Conservation (phyloP, 2,329 filamentous ascomycete genomes). For the Knoxdaviesia proteae region DNA sequence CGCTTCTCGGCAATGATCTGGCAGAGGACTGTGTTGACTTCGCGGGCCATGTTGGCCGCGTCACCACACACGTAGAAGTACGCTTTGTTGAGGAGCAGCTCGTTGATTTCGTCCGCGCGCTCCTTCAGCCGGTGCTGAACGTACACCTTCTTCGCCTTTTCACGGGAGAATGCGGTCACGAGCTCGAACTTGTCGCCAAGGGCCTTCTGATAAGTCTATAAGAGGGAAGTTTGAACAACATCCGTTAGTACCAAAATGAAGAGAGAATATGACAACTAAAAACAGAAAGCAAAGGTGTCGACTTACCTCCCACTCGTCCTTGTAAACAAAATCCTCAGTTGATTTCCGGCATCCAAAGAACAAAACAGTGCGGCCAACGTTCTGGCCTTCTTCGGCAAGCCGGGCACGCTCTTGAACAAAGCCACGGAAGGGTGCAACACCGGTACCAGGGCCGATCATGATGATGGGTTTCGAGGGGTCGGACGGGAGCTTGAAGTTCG, state of each 20-base stretch:
- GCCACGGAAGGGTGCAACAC: slow-evolving; percentile 86
- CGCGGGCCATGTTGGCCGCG: slow-evolving; percentile 88
- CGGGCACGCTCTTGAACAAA: slow-evolving; percentile 89
- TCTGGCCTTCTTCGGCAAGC: slow-evolving; percentile 57
- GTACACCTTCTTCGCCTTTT: slow-evolving; percentile 74
- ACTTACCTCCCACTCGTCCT: slow-evolving; percentile 79
- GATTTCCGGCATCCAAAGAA: slow-evolving; percentile 89
- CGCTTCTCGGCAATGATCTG: slow-evolving; percentile 76
- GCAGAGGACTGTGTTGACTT: slow-evolving; percentile 70
- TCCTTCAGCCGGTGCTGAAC: slow-evolving; percentile 87
- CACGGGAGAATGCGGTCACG: slow-evolving; percentile 87
- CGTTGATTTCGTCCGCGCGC: slow-evolving; percentile 63
- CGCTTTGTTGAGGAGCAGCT: slow-evolving; percentile 65
- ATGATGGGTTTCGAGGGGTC: slow-evolving; percentile 87
- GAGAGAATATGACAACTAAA: not conserved
- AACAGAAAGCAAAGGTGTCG: not conserved
- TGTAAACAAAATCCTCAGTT: slow-evolving; percentile 82
- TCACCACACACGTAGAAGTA: slow-evolving; percentile 98
- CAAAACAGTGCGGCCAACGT: slow-evolving; percentile 69
- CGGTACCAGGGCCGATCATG: slow-evolving; percentile 89
- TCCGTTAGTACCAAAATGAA: slow-evolving; percentile 8
- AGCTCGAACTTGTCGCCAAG: slow-evolving; percentile 81
- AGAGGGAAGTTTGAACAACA: not conserved
- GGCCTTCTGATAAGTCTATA: slow-evolving; percentile 58
- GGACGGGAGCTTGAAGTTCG: slow-evolving; percentile 96